phyloP scores from a whole-genome alignment of 257 asterid genomes.

The Hygrophila difformis region DNA sequence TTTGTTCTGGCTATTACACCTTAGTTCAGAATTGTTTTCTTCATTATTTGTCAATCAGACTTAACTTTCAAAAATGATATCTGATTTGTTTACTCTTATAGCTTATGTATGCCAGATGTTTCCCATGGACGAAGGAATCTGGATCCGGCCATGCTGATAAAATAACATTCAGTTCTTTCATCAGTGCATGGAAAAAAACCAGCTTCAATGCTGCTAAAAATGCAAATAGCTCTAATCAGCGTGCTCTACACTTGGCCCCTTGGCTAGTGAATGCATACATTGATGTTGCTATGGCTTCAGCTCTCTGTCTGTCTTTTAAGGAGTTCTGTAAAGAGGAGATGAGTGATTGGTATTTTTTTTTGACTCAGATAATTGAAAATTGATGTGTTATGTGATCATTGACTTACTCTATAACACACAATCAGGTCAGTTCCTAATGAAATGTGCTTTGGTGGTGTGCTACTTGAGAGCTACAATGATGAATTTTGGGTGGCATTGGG shows the following conservation, averaged over 20 bases:
- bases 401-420: slow-evolving; percentile 26
- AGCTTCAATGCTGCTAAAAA: slow-evolving; percentile 63
- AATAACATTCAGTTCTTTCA: slow-evolving; percentile 49
- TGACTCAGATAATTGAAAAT: slow-evolving; percentile 12
- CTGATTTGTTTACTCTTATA: slow-evolving; percentile 30
- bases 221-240: slow-evolving; percentile 72
- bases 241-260: slow-evolving; percentile 86
- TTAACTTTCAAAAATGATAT: slow-evolving; percentile 16
- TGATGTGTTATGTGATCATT: slow-evolving; percentile 14
- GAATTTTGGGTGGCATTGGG: slow-evolving; percentile 96
- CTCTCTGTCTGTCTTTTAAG: slow-evolving; percentile 43
- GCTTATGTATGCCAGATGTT: slow-evolving; percentile 84
- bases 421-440: slow-evolving; percentile 83
- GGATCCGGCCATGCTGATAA: slow-evolving; percentile 32
- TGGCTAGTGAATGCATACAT: slow-evolving; percentile 80
- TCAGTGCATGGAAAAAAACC: slow-evolving; percentile 61
- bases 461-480: slow-evolving; percentile 76
- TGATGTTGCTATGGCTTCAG: slow-evolving; percentile 76
- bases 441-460: slow-evolving; percentile 82
- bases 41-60: slow-evolving; percentile 13
- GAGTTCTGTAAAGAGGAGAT: slow-evolving; percentile 37
- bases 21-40: neutral
- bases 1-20: slow-evolving; percentile 3
- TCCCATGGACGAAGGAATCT: slow-evolving; percentile 72
- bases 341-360: slow-evolving; percentile 45